These are phyloP conservation scores for Endoconidiophora laricicola DNA, from an alignment of 2,329 filamentous ascomycete genomes.

Conservation along the genomic window DNA sequence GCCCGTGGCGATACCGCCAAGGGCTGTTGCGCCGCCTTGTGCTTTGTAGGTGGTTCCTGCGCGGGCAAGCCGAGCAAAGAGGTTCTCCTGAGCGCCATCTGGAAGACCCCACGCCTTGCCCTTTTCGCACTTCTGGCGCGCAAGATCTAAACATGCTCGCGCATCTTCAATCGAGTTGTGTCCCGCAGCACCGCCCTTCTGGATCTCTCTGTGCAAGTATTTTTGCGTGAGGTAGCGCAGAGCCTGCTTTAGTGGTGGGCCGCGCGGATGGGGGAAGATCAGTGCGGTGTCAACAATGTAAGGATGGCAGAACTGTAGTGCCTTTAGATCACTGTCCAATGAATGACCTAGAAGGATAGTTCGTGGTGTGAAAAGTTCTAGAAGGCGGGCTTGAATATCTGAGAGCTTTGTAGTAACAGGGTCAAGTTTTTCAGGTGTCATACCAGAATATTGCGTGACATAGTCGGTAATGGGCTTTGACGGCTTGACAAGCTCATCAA, in stretches of 20 bases:
- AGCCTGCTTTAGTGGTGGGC: slow-evolving; percentile 75
- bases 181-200: slow-evolving; percentile 56
- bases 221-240: slow-evolving; percentile 81
- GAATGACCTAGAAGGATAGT: slow-evolving; percentile 69
- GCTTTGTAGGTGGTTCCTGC: slow-evolving; percentile 45
- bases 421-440: slow-evolving; percentile 70
- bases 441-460: slow-evolving; percentile 79
- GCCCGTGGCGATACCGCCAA: slow-evolving; percentile 35
- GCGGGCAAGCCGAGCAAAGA: slow-evolving; percentile 67
- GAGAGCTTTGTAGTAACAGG: slow-evolving; percentile 65
- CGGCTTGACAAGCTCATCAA: slow-evolving; percentile 89
- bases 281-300: slow-evolving; percentile 87
- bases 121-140: slow-evolving; percentile 91
- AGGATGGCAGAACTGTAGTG: slow-evolving; percentile 73
- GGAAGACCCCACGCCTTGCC: slow-evolving; percentile 72
- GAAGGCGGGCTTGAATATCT: slow-evolving; percentile 67
- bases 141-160: slow-evolving; percentile 73
- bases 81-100: slow-evolving; percentile 65
- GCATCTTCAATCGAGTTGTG: slow-evolving; percentile 93
- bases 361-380: slow-evolving; percentile 52
- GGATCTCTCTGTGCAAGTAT: slow-evolving; percentile 74
- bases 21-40: slow-evolving; percentile 40
- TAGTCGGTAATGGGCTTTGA: slow-evolving; percentile 81
- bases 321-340: slow-evolving; percentile 67
- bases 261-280: slow-evolving; percentile 77